Base-by-base conservation (phyloP, 2,329 filamentous ascomycete species). In the Diplodia intermedia region DNA sequence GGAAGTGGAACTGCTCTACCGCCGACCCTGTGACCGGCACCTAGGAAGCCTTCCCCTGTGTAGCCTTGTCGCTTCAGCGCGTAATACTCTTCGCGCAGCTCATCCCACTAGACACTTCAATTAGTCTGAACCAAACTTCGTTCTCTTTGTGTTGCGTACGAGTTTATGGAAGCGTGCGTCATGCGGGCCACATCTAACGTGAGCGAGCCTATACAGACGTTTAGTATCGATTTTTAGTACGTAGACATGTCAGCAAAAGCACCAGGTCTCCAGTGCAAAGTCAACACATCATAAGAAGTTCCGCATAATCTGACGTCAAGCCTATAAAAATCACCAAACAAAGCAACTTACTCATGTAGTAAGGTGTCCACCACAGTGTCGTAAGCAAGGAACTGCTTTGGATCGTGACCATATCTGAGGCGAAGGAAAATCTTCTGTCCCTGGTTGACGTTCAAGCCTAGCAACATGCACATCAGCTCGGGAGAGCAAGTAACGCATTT, bases 281-380 rank as follows among this genome's bases (percentile, higher is more conserved):
- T 36, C 57, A 33, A 62, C 36, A 62, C 1, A 5, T 18, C 20
- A 49, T 4, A 20, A 38, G 7, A 12, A 31, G 11, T 47, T 26
- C 60, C 9, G 36, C 7, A 52, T 23, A n/a, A 6, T 11, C 52
- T 52, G 9, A 8, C 33, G 12, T 38, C 14, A 31, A 52, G 60
- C 60, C 26, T 26, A 52, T 4, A 6, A 15, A 26, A 11, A 33
- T 40, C 47, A 38, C 47, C 36, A 63, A 43, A 43, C 26, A 38
- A 60, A 29, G 40, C 11, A 14, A 76, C 81, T 75, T 73, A 85
- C 83, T 98, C 94, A 77, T 98, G 94, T 23, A 98, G 87, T 89
- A 98, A 91, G 0, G 94, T 98, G 78, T 97, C 93, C 53, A 93
- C 85, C 8, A 97, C 86, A 71, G 91, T 84, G 75, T 97, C 93